Percentiles rank a stretch among this genome's conserved stretches.
Conservation (phyloP, 306 rosid species). For the Dalbergia oliveri region DNA sequence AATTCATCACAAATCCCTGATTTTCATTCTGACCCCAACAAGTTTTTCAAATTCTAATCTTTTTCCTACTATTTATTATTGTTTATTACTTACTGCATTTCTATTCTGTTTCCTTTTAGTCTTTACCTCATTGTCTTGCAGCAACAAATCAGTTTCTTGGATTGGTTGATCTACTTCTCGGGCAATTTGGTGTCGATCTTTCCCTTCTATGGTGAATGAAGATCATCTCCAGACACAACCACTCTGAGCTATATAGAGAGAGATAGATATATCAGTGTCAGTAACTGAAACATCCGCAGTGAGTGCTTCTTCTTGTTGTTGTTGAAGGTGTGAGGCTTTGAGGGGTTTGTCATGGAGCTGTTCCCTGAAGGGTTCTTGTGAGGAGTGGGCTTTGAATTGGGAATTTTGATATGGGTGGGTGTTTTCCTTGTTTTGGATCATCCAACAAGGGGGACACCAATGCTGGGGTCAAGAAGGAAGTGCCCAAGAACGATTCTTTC, state of each 20-base stretch:
- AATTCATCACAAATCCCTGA: conserved; percentile 1
- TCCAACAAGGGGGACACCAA: conserved; percentile 46
- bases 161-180: conserved; percentile 85
- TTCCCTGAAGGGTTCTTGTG: conserved; percentile 35
- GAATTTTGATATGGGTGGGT: conserved; percentile 79
- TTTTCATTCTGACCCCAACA: neutral
- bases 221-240: conserved; percentile 45
- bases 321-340: neutral
- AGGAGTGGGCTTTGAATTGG: conserved; percentile 48
- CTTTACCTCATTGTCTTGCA: conserved; percentile 57
- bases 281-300: conserved; percentile 36
- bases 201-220: conserved; percentile 53
- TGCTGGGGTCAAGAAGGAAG: conserved; percentile 56
- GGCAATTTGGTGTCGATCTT: conserved; percentile 66
- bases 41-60: neutral
- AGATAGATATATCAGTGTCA: neutral
- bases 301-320: conserved; percentile 26
- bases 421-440: conserved; percentile 82
- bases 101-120: conserved; percentile 40
- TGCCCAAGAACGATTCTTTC: conserved; percentile 61
- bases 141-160: conserved; percentile 64
- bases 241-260: neutral
- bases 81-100: neutral
- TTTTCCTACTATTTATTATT: neutral
- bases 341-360: conserved; percentile 44